A percentile compares a stretch with the other conserved stretches of the same genome.
Conservation (phyloP, 306 rosid genomes). For the Cucumis cinereus region DNA sequence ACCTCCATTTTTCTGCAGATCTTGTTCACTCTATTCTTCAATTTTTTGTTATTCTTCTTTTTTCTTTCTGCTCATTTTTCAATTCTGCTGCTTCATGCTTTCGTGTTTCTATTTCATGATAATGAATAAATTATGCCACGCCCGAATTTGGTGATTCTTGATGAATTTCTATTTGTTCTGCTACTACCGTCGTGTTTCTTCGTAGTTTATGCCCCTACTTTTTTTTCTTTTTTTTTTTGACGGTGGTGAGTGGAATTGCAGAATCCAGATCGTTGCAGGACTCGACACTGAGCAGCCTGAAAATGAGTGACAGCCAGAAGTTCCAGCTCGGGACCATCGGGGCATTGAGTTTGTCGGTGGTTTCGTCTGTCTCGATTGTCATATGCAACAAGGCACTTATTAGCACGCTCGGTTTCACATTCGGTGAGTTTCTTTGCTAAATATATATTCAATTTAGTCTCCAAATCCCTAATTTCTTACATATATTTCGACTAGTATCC, state of each 20-base stretch:
- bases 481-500: neutral
- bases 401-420: slow-evolving; percentile 22
- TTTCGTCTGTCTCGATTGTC: slow-evolving; percentile 28
- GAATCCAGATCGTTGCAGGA: slow-evolving; percentile 13
- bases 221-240: neutral
- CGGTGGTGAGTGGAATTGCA: slow-evolving; percentile 6
- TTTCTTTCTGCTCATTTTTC: neutral
- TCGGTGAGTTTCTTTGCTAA: slow-evolving; percentile 20
- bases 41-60: neutral
- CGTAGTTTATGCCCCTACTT: neutral
- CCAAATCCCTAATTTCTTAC: neutral
- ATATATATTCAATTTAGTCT: neutral
- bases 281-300: slow-evolving; percentile 1
- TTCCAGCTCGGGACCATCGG: slow-evolving; percentile 30
- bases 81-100: neutral
- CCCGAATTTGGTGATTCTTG: neutral
- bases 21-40: neutral
- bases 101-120: neutral
- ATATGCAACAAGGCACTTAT: slow-evolving; percentile 29
- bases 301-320: slow-evolving; percentile 9
- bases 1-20: neutral
- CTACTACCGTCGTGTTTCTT: neutral
- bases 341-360: slow-evolving; percentile 33
- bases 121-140: neutral
- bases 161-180: neutral